Conservation (phyloP, 345 rosid species). For the Clarkia xantiana region DNA sequence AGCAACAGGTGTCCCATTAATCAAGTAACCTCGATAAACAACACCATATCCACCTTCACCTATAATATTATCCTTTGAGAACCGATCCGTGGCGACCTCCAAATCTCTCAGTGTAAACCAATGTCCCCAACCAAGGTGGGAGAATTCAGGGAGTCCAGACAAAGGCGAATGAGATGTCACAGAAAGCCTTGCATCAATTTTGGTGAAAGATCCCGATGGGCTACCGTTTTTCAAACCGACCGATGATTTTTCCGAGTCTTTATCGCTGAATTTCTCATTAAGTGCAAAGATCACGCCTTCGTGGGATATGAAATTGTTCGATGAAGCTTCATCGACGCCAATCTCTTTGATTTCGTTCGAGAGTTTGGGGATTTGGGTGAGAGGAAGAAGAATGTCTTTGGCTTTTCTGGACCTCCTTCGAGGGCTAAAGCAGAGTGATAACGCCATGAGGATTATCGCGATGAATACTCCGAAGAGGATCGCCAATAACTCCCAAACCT, state of each 20-base stretch:
- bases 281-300: conserved; percentile 24
- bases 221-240: conserved; percentile 41
- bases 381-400: conserved; percentile 39
- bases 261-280: conserved; percentile 40
- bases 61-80: conserved; percentile 66
- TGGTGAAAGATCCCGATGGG: conserved; percentile 44
- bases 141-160: conserved; percentile 70
- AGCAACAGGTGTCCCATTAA: conserved; percentile 71
- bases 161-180: conserved; percentile 60
- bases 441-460: conserved; percentile 32
- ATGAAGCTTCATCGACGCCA: conserved; percentile 61
- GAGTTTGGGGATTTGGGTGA: conserved; percentile 26
- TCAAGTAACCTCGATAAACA: conserved; percentile 63
- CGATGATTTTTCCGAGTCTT: conserved; percentile 47
- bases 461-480: conserved; percentile 43
- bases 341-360: conserved; percentile 87
- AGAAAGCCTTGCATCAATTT: conserved; percentile 41
- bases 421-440: conserved; percentile 61
- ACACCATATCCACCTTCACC: conserved; percentile 99
- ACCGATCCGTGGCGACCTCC: conserved; percentile 61
- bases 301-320: conserved; percentile 20
- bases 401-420: conserved; percentile 50
- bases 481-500: conserved; percentile 64
- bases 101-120: conserved; percentile 96
- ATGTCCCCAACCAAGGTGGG: conserved; percentile 94